Conservation (phyloP, 169 alveolate genomes). For the Eimeria tenella region DNA sequence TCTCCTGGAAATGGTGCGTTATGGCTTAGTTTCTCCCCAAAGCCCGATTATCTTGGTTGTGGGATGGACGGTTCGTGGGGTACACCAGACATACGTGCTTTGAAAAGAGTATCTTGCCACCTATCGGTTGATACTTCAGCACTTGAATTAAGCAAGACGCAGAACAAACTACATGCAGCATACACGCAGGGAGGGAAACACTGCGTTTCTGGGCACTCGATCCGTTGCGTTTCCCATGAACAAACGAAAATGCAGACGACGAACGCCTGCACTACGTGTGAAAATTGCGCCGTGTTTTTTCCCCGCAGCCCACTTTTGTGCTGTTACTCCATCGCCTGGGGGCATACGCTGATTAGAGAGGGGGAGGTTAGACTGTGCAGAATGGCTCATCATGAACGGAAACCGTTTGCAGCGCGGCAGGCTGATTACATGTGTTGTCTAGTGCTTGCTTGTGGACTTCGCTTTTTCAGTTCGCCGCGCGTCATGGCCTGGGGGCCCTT, state of each 20-base stretch:
- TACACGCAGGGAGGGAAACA: constrained; percentile 28
- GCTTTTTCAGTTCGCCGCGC: constrained; percentile 72
- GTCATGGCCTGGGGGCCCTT: constrained; percentile 80
- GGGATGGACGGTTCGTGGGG: background rate
- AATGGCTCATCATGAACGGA: background rate
- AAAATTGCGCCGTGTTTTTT: background rate
- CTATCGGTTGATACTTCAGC: background rate
- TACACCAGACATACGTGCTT: background rate
- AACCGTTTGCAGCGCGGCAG: background rate
- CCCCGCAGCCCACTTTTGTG: background rate
- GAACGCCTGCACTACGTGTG: background rate
- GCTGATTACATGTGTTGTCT: background rate
- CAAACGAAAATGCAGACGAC: background rate
- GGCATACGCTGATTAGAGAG: too few relatives aligned
- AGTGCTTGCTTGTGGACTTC: background rate
- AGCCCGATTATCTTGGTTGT: background rate
- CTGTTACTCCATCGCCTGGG: background rate
- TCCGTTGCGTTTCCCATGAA: background rate
- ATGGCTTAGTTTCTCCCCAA: background rate
- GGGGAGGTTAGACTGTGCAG: background rate
- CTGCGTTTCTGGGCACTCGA: background rate
- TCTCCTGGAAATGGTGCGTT: constrained; percentile 57
- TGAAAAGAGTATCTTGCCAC: background rate
- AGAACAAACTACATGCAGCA: constrained; percentile 31
- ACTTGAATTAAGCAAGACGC: background rate